Conservation (phyloP, 495 filamentous ascomycete genomes). For the Annulohypoxylon bovei region DNA sequence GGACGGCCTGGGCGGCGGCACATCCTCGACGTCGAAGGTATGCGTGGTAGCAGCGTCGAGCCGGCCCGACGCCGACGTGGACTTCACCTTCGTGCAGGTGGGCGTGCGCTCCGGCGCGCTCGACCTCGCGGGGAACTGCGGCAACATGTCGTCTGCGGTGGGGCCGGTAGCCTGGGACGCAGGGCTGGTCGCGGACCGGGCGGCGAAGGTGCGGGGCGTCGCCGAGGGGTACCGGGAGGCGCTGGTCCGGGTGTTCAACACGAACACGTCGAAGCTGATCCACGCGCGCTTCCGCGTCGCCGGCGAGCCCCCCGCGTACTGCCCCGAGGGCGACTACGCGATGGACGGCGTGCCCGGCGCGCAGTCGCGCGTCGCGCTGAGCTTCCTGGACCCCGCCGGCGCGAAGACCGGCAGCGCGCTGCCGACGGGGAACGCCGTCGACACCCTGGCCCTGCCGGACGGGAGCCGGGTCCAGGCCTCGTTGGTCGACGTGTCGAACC, state of each 20-base stretch:
- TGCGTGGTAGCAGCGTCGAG: constrained; percentile 66
- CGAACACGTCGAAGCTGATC: constrained; percentile 60
- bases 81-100: constrained; percentile 77
- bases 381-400: constrained; percentile 73
- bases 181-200: constrained; percentile 50
- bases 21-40: constrained; percentile 75
- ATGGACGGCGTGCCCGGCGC: constrained; percentile 76
- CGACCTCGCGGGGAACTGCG: constrained; percentile 76
- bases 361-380: constrained; percentile 63
- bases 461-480: constrained; percentile 62
- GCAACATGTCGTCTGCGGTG: constrained; percentile 75
- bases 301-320: constrained; percentile 54
- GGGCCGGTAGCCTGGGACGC: constrained; percentile 72
- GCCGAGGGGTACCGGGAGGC: constrained; percentile 50
- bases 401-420: constrained; percentile 72
- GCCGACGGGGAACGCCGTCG: constrained; percentile 68
- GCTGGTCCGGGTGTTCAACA: constrained; percentile 56
- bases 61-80: constrained; percentile 67
- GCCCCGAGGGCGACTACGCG: constrained; percentile 62
- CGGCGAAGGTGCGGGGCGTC: constrained; percentile 20
- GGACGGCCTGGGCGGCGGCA: constrained; percentile 76
- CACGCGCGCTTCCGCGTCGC: constrained; percentile 59
- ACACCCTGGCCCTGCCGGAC: constrained; percentile 62
- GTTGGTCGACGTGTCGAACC: constrained; percentile 70
- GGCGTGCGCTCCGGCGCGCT: constrained; percentile 67